phyloP scores from a whole-genome alignment of 257 asterid species.

The Solanum piurae region DNA sequence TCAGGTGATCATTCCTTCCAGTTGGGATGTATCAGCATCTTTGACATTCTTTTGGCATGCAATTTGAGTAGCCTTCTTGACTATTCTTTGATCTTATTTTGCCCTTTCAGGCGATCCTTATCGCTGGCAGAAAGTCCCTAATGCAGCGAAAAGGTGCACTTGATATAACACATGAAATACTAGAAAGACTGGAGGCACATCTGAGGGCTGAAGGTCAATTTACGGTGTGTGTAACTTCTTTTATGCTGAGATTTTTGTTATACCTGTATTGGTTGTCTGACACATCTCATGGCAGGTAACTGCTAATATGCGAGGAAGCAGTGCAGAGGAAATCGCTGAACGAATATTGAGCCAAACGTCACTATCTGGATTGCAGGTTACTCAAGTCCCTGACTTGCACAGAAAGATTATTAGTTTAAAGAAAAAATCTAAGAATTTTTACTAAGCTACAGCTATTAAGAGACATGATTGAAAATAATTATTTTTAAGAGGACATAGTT shows the following conservation, averaged over 20 bases:
- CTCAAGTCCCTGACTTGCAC: neutral
- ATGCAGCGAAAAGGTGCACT: slow-evolving; percentile 69
- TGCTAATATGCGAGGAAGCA: slow-evolving; percentile 94
- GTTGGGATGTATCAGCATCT: neutral
- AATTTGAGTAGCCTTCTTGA: neutral
- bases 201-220: slow-evolving; percentile 78
- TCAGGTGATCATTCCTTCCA: slow-evolving; percentile 43
- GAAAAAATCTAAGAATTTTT: neutral
- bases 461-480: neutral
- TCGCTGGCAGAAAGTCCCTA: slow-evolving; percentile 85
- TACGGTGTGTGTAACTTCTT: slow-evolving; percentile 42
- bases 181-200: slow-evolving; percentile 96
- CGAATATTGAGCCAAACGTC: slow-evolving; percentile 74
- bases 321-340: slow-evolving; percentile 91
- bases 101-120: slow-evolving; percentile 64
- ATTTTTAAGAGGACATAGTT: neutral
- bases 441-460: neutral
- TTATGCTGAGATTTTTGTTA: neutral
- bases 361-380: slow-evolving; percentile 86
- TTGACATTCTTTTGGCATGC: neutral
- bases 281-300: slow-evolving; percentile 44
- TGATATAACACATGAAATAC: slow-evolving; percentile 85
- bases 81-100: neutral
- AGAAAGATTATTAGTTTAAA: neutral
- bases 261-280: neutral